Evolutionary conservation across 1,139 yeast genomes (phyloP), one percentile per base, ranked within the genome.

Genomic region (Yamadazyma atlantica): DNA sequence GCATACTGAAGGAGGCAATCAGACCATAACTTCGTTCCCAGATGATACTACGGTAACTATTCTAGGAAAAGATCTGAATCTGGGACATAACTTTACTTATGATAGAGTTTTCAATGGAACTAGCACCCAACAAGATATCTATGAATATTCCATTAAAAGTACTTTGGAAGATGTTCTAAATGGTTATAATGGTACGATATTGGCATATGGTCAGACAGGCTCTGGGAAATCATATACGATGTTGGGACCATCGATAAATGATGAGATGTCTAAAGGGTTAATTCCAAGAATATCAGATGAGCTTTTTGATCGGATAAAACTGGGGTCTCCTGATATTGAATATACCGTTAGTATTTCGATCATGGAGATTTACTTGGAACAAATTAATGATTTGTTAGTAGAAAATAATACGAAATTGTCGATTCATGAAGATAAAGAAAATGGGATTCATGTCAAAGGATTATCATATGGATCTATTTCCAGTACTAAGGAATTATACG

Each of bases 171-270:
- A 84, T 48, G 68, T 87, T 28, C 71, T 87, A 45, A 70, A 74
- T 29, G 97, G 97, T 0, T 87, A 85, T 55, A 87, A 89, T 57
- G 92, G 94, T 15, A 82, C 96, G 0, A 82, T 89, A 0, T 63
- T 89, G 32, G 90, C 95, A 1, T 89, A 87, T 58, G 97, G 96
- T 6, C 96, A 86, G 55, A 84, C 95, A 0, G 94, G 95, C 0
- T 77, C 94, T 1, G 96, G 96, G 3, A 88, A 88, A 55, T 80
- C 95, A 0, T 80, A 79, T 54, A 85, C 96, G 2, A 85, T 89
- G 95, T 77, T 85, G 75, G 96, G 96, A 0, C 63, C 57, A 9
- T 45, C 69, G 15, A 52, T 70, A n/a, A 69, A 65, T 19, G 70
- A 69, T 33, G 62, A 63, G 0, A 45, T 44, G 4, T 42, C 46